phyloP scores from a whole-genome alignment of 2,329 filamentous ascomycete genomes.

The Thermothelomyces thermophilus region DNA sequence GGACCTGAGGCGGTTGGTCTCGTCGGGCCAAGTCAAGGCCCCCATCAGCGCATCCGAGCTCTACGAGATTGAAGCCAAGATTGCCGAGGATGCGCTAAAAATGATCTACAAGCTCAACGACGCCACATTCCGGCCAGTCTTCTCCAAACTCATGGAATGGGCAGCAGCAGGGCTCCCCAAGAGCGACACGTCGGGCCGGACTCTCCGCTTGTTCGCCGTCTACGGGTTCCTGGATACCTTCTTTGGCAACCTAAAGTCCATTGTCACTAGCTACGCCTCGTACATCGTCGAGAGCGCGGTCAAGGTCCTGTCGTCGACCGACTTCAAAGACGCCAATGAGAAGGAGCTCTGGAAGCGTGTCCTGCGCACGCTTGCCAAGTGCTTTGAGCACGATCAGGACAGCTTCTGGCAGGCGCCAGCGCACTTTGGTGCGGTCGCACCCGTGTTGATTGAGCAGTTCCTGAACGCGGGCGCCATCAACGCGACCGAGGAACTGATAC shows the following conservation, averaged over 20 bases:
- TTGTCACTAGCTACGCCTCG: slow-evolving; percentile 85
- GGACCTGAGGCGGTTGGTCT: slow-evolving; percentile 58
- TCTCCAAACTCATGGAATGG: slow-evolving; percentile 81
- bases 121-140: slow-evolving; percentile 84
- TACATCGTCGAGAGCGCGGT: slow-evolving; percentile 75
- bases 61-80: slow-evolving; percentile 52
- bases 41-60: slow-evolving; percentile 41
- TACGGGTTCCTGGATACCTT: slow-evolving; percentile 76
- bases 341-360: slow-evolving; percentile 60
- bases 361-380: slow-evolving; percentile 63
- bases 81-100: slow-evolving; percentile 69
- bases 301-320: slow-evolving; percentile 35
- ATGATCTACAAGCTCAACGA: slow-evolving; percentile 98
- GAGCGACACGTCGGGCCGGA: slow-evolving; percentile 51
- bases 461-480: slow-evolving; percentile 39
- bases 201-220: slow-evolving; percentile 64
- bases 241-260: slow-evolving; percentile 82
- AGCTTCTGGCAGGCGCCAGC: slow-evolving; percentile 92
- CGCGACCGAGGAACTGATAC: slow-evolving; percentile 52
- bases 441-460: slow-evolving; percentile 63
- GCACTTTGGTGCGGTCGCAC: slow-evolving; percentile 70
- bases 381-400: slow-evolving; percentile 85
- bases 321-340: slow-evolving; percentile 44
- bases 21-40: slow-evolving; percentile 38
- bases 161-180: slow-evolving; percentile 54